Percentiles rank a stretch among this genome's conserved stretches.
phyloP scores from a whole-genome alignment of 306 rosid genomes.

The Morella rubra region DNA sequence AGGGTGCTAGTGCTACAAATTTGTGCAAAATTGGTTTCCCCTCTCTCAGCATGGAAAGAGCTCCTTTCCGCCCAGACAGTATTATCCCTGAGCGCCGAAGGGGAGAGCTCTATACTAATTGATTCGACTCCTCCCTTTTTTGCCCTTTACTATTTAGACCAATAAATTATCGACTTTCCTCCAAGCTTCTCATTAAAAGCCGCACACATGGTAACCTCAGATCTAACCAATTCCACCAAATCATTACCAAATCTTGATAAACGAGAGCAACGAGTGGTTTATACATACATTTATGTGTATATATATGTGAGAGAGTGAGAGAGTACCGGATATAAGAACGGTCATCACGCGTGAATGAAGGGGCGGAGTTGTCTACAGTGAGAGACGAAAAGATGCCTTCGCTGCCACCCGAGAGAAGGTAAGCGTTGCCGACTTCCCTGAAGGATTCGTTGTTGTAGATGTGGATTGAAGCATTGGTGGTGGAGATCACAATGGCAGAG shows the following conservation, averaged over 20 bases:
- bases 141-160: too few species aligned
- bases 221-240: not conserved
- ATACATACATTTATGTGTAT: not conserved
- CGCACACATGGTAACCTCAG: not conserved
- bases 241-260: too few species aligned
- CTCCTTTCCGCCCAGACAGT: too few species aligned
- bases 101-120: too few species aligned
- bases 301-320: not conserved
- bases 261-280: too few species aligned
- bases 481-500: constrained; percentile 22
- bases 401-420: constrained; percentile 95
- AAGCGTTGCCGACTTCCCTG: constrained; percentile 76
- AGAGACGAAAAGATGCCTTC: constrained; percentile 71
- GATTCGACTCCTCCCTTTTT: too few species aligned
- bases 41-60: too few species aligned
- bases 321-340: constrained; percentile 68
- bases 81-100: too few species aligned
- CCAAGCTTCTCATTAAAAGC: not conserved
- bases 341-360: constrained; percentile 40
- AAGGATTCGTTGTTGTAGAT: constrained; percentile 59
- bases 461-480: constrained; percentile 71
- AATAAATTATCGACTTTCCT: too few species aligned
- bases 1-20: too few species aligned
- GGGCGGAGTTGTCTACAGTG: constrained; percentile 23
- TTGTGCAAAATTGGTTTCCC: too few species aligned